Percentiles rank a stretch among this genome's conserved stretches.
These are phyloP conservation scores for Auricularia heimuer DNA, from an alignment of 768 basidiomycete genomes.

Conservation along the genomic window DNA sequence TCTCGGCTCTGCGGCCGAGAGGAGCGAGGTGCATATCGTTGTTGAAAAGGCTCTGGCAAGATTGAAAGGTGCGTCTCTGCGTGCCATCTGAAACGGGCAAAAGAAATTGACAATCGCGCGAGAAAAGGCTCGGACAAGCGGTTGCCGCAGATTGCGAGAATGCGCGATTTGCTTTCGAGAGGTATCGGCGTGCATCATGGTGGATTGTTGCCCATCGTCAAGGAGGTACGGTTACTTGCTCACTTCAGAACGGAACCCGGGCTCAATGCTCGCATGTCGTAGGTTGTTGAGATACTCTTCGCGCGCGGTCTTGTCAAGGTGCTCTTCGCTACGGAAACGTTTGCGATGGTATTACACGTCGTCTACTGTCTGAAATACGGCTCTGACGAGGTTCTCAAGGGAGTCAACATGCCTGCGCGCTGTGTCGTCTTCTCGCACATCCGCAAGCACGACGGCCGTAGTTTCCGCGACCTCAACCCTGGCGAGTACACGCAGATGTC, in stretches of 20 bases:
- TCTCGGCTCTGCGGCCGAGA: slow-evolving; percentile 81
- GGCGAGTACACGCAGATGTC: slow-evolving; percentile 99
- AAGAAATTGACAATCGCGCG: not conserved
- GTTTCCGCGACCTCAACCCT: slow-evolving; percentile 81
- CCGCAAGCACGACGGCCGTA: slow-evolving; percentile 89
- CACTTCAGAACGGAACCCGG: not conserved
- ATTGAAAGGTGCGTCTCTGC: slow-evolving; percentile 59
- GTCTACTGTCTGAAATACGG: too few relatives aligned
- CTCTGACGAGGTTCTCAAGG: slow-evolving; percentile 35
- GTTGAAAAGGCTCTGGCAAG: slow-evolving; percentile 87
- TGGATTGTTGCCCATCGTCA: slow-evolving; percentile 89
- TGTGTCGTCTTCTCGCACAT: slow-evolving; percentile 94
- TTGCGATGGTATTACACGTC: slow-evolving; percentile 72
- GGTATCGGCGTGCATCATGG: slow-evolving; percentile 98
- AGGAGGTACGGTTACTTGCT: slow-evolving; percentile 55
- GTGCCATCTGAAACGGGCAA: not conserved
- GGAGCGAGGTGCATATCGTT: slow-evolving; percentile 92
- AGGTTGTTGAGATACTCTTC: slow-evolving; percentile 96
- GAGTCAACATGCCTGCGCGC: slow-evolving; percentile 98
- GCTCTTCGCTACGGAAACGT: slow-evolving; percentile 96
- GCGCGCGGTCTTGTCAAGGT: slow-evolving; percentile 92
- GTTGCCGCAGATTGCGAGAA: slow-evolving; percentile 84
- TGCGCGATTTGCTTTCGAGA: slow-evolving; percentile 79
- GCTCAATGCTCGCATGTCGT: not conserved
- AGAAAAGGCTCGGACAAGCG: slow-evolving; percentile 75